Conservation (phyloP, 2,329 filamentous ascomycete genomes). For the Zalaria obscura region DNA sequence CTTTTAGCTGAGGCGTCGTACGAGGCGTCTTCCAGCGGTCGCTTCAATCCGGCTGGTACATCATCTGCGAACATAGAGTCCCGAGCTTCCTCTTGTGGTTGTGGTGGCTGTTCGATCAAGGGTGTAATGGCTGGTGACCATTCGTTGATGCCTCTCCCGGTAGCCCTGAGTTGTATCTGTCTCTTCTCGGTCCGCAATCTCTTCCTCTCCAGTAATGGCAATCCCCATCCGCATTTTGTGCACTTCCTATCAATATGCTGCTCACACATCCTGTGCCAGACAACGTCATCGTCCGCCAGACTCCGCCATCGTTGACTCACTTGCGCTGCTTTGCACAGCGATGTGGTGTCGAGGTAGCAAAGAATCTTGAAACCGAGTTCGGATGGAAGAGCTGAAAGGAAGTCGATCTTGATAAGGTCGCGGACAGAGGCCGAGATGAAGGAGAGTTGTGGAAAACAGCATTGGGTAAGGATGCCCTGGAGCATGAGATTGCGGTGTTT, state of each 20-base stretch:
- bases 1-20: background rate
- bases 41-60: no score
- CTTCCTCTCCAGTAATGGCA: slow-evolving; percentile 81
- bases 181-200: slow-evolving; percentile 74
- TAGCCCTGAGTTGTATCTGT: slow-evolving; percentile 60
- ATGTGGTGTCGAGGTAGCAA: slow-evolving; percentile 82
- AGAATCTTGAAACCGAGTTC: slow-evolving; percentile 92
- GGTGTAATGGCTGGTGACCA: slow-evolving; percentile 38
- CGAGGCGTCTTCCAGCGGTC: slow-evolving; percentile 5
- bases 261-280: slow-evolving; percentile 97
- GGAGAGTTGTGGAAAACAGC: slow-evolving; percentile 93
- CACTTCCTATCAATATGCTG: slow-evolving; percentile 92
- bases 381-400: slow-evolving; percentile 71
- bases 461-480: slow-evolving; percentile 88
- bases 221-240: slow-evolving; percentile 87
- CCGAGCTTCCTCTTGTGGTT: background rate
- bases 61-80: no score
- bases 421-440: slow-evolving; percentile 81
- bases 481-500: slow-evolving; percentile 95
- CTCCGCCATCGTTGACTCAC: slow-evolving; percentile 80
- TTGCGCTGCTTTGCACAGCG: slow-evolving; percentile 88
- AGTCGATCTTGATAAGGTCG: slow-evolving; percentile 95
- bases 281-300: slow-evolving; percentile 90
- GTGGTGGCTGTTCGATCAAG: slow-evolving; percentile 20
- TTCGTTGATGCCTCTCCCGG: slow-evolving; percentile 41